Percentiles rank a stretch among this genome's conserved stretches.
phyloP scores from a whole-genome alignment of 1,284 basidiomycete genomes.

The Fomitopsis palustris region DNA sequence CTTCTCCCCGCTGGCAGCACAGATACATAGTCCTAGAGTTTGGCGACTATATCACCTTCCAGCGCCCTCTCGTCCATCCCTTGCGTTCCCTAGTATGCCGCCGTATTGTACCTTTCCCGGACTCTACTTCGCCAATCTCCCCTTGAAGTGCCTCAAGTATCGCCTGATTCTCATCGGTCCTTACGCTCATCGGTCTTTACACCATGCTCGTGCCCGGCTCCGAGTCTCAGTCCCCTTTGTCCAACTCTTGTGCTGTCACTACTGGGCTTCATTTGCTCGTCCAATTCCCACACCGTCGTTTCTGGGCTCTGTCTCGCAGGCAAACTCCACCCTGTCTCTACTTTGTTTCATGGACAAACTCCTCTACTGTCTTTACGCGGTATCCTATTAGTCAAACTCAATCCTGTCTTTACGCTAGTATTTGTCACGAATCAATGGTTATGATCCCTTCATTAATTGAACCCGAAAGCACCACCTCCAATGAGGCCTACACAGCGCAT shows the following conservation, averaged over 20 bases:
- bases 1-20: no score
- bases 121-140: no score
- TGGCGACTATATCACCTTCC: no score
- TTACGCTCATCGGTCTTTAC: neutral
- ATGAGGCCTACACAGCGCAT: neutral
- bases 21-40: no score
- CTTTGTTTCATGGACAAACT: neutral
- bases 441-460: neutral
- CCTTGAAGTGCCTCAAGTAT: no score
- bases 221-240: neutral
- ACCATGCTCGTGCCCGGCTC: neutral
- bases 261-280: neutral
- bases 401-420: constrained; percentile 51
- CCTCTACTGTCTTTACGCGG: neutral
- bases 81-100: no score
- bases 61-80: no score
- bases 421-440: neutral
- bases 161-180: neutral
- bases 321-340: neutral
- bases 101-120: no score
- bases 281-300: neutral
- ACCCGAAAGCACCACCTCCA: no score
- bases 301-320: neutral
- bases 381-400: neutral
- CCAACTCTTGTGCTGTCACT: neutral